These are phyloP conservation scores for Tylopilus subfusipes DNA, from an alignment of 768 basidiomycete species.

Conservation along the genomic window DNA sequence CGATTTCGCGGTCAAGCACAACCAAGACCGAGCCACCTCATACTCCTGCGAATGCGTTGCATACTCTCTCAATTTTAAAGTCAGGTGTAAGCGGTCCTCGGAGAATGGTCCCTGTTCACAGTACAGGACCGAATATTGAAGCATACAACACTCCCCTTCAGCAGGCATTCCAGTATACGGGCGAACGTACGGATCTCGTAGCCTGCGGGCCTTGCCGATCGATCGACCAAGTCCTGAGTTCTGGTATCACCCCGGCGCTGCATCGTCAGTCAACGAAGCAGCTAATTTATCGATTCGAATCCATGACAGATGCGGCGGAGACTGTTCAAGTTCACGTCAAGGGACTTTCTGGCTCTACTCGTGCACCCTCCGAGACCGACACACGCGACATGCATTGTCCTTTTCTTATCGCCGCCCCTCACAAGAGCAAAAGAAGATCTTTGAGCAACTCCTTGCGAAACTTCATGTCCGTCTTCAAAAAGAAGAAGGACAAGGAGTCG, in stretches of 20 bases:
- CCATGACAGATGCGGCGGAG: conserved; percentile 31
- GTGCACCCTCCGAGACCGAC: conserved; percentile 13
- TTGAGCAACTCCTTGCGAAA: conserved; percentile 64
- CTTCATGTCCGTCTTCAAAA: conserved; percentile 60
- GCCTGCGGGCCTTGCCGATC: background rate
- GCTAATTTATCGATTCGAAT: conserved; percentile 52
- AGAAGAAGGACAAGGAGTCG: conserved; percentile 32
- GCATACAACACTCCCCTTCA: background rate
- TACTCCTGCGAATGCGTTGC: background rate
- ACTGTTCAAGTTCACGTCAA: conserved; percentile 6
- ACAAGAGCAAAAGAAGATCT: conserved; percentile 46
- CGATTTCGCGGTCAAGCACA: conserved; percentile 9
- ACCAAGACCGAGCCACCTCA: background rate
- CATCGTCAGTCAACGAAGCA: conserved; percentile 45
- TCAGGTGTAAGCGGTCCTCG: conserved; percentile 22
- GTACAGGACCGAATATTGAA: background rate
- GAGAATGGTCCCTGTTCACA: conserved; percentile 4
- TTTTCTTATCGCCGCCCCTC: conserved; percentile 17
- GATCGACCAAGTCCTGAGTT: background rate
- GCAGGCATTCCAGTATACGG: background rate
- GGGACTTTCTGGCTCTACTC: conserved; percentile 9
- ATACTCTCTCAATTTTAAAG: conserved; percentile 2
- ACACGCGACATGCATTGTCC: conserved; percentile 13
- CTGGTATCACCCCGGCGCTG: conserved; percentile 10
- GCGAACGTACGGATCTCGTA: background rate